Conservation (phyloP, 805 yeast species). For the Sugiyamaella lignohabitans region DNA sequence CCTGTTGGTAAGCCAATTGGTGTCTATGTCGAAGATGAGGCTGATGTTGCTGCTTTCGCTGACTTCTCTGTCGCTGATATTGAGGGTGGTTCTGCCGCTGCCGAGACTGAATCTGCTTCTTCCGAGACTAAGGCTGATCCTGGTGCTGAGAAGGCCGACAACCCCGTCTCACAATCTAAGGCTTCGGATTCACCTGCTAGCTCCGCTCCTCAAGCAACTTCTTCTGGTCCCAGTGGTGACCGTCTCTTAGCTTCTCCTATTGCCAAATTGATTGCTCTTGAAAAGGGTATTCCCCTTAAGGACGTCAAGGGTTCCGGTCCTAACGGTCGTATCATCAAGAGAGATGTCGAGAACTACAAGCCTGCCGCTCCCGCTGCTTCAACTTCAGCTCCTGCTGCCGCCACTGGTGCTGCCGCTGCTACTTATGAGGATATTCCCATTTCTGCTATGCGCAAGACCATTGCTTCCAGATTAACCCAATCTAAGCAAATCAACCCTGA, state of each 20-base stretch:
- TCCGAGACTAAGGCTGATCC: conserved; percentile 48
- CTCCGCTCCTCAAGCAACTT: conserved; percentile 19
- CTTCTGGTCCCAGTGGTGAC: conserved; percentile 35
- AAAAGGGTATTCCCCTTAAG: conserved; percentile 82
- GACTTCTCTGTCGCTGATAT: conserved; percentile 81
- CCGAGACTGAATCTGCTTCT: conserved; percentile 38
- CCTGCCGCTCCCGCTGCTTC: conserved; percentile 35
- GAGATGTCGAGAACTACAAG: conserved; percentile 75
- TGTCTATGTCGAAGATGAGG: conserved; percentile 84
- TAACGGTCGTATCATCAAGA: conserved; percentile 85
- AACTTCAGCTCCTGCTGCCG: conserved; percentile 34
- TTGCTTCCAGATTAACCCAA: conserved; percentile 79
- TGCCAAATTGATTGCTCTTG: conserved; percentile 89
- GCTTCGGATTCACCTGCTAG: conserved; percentile 17
- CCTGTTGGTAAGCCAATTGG: conserved; percentile 96
- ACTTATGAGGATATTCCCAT: conserved; percentile 77
- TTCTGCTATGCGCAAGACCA: conserved; percentile 87
- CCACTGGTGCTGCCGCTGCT: conserved; percentile 48
- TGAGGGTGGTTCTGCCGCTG: conserved; percentile 41
- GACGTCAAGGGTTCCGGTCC: conserved; percentile 91
- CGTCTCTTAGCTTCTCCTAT: conserved; percentile 91
- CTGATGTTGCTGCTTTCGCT: conserved; percentile 81
- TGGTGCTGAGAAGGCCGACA: conserved; percentile 85
- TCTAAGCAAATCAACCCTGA: conserved; percentile 87
- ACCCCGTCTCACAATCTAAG: conserved; percentile 42